phyloP scores from a whole-genome alignment of 306 rosid species.

The Corylus heterophylla region DNA sequence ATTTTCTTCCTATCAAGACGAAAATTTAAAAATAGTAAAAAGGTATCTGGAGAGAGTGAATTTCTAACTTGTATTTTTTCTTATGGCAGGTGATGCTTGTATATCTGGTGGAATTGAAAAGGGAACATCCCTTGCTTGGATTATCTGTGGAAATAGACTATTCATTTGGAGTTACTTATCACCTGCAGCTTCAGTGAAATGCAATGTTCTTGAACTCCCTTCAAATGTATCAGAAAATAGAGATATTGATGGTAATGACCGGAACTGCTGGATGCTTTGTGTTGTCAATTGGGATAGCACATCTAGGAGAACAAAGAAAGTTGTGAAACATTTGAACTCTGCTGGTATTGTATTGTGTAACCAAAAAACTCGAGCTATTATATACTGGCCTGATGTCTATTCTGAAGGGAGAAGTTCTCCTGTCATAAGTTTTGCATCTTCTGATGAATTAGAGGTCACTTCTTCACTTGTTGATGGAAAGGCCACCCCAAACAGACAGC shows the following conservation, averaged over 20 bases:
- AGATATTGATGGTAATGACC: conserved; percentile 42
- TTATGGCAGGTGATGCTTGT: conserved; percentile 53
- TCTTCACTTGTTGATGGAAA: conserved; percentile 46
- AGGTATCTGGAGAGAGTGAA: neutral
- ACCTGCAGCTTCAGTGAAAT: conserved; percentile 53
- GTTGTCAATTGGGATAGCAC: conserved; percentile 63
- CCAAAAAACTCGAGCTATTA: conserved; percentile 52
- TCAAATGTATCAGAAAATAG: conserved; percentile 23
- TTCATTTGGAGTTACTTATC: conserved; percentile 80
- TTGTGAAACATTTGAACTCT: conserved; percentile 49
- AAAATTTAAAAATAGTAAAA: neutral
- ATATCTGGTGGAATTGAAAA: conserved; percentile 79
- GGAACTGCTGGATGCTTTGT: conserved; percentile 70
- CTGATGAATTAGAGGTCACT: conserved; percentile 48
- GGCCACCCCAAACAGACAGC: conserved; percentile 40
- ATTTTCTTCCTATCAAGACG: neutral
- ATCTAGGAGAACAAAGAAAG: conserved; percentile 39
- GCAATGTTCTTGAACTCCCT: conserved; percentile 82
- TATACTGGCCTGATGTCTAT: conserved; percentile 82
- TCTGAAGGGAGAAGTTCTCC: conserved; percentile 46
- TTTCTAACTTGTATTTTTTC: conserved; percentile 8
- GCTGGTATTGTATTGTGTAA: conserved; percentile 69
- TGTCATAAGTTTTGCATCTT: conserved; percentile 57
- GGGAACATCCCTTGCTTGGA: conserved; percentile 78
- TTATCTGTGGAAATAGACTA: conserved; percentile 64